These are phyloP conservation scores for Trichoderma sp. DNA, from an alignment of 2,329 filamentous ascomycete genomes.

Conservation along the genomic window DNA sequence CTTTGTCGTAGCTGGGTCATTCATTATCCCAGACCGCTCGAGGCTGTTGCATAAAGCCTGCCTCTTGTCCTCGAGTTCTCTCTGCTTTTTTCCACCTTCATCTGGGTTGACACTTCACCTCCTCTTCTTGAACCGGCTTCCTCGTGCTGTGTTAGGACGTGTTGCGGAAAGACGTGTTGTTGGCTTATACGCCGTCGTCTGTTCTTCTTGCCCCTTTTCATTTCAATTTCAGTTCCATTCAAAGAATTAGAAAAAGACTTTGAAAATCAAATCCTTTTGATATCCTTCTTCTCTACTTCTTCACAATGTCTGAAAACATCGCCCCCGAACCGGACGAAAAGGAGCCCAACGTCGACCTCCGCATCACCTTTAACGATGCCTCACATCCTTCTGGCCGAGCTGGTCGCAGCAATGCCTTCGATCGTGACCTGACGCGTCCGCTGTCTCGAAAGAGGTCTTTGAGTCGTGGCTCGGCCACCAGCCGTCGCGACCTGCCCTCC, in stretches of 20 bases:
- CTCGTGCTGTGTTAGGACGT: not conserved
- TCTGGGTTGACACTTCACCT: not conserved
- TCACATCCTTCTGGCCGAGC: constrained; percentile 22
- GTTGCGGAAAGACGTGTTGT: not conserved
- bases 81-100: not conserved
- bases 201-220: not conserved
- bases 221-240: not conserved
- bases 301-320: constrained; percentile 25
- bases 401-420: constrained; percentile 22
- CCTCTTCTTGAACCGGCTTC: not conserved
- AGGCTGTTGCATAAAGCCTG: constrained; percentile 2
- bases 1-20: not conserved
- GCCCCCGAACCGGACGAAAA: constrained; percentile 25
- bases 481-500: constrained; percentile 29
- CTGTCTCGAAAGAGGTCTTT: constrained; percentile 27
- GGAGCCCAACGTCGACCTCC: constrained; percentile 27
- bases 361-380: constrained; percentile 29
- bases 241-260: not conserved
- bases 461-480: constrained; percentile 24
- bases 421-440: constrained; percentile 23
- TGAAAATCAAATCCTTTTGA: constrained; percentile 3
- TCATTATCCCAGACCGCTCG: not conserved
- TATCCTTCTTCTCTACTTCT: not conserved
- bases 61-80: not conserved
- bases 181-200: not conserved